Conservation (phyloP, 2,329 filamentous ascomycete genomes). For the Colletotrichum costaricense region DNA sequence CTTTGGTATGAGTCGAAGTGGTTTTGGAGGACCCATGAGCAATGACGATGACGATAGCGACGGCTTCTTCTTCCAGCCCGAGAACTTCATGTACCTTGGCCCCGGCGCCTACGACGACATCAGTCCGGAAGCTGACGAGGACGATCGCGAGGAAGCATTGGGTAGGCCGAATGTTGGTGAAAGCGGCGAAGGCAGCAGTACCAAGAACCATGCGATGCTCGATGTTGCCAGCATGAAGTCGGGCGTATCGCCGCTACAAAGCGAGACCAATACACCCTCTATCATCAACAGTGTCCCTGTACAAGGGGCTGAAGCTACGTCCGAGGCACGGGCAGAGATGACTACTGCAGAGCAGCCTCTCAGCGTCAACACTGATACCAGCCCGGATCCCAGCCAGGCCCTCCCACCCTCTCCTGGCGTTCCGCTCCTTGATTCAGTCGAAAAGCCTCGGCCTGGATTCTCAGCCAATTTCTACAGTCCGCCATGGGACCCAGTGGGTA, state of each 20-base stretch:
- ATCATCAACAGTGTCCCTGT: conserved; percentile 39
- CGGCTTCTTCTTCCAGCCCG: conserved; percentile 60
- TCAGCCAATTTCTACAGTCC: conserved; percentile 37
- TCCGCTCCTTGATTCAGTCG: conserved; percentile 48
- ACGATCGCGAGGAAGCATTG: conserved; percentile 41
- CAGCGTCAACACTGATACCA: neutral
- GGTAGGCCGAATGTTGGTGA: neutral
- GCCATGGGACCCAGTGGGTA: conserved; percentile 53
- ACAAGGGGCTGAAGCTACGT: neutral
- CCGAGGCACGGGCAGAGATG: neutral
- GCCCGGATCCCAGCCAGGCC: neutral
- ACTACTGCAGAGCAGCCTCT: neutral
- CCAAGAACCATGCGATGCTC: conserved; percentile 4
- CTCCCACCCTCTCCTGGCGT: conserved; percentile 31
- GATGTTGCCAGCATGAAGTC: conserved; percentile 22
- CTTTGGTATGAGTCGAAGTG: conserved; percentile 36
- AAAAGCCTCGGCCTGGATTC: conserved; percentile 47
- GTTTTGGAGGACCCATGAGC: conserved; percentile 36
- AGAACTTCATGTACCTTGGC: conserved; percentile 64
- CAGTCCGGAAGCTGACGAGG: conserved; percentile 55
- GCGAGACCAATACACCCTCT: conserved; percentile 41
- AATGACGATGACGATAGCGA: conserved; percentile 46
- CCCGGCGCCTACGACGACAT: conserved; percentile 58
- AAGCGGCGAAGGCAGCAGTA: neutral
- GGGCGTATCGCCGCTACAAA: conserved; percentile 40